phyloP scores from a whole-genome alignment of 2,329 filamentous ascomycete species.

The Exophiala alcalophila region DNA sequence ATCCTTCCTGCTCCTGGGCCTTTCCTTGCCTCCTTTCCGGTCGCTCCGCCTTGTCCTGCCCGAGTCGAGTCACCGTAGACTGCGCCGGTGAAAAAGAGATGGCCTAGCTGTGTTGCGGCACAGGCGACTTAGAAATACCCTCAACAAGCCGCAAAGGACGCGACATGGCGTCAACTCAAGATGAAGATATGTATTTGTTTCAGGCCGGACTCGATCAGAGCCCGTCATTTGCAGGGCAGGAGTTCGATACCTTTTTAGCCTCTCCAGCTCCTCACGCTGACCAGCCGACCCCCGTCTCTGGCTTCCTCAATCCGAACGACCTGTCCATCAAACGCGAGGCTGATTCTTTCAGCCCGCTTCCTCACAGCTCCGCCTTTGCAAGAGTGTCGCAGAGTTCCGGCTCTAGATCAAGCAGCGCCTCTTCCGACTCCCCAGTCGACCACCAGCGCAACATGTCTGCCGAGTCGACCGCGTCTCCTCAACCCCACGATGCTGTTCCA shows the following conservation, averaged over 20 bases:
- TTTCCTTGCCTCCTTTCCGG: not conserved
- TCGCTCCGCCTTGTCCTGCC: not conserved
- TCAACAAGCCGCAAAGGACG: not conserved
- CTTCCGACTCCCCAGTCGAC: constrained; percentile 42
- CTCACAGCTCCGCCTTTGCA: constrained; percentile 27
- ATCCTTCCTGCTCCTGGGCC: too few relatives aligned
- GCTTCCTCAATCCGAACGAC: constrained; percentile 32
- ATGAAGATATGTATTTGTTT: constrained; percentile 45
- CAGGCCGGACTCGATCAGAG: constrained; percentile 40
- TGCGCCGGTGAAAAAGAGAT: constrained; percentile 12
- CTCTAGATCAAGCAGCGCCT: constrained; percentile 44
- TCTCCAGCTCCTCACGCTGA: constrained; percentile 35
- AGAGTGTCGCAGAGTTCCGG: constrained; percentile 46
- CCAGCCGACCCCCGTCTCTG: constrained; percentile 32
- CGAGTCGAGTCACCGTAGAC: not conserved
- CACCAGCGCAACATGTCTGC: constrained; percentile 43
- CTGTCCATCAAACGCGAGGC: constrained; percentile 26
- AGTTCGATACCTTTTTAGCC: constrained; percentile 44
- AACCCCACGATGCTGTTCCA: constrained; percentile 37
- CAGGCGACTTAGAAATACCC: not conserved
- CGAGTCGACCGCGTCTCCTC: constrained; percentile 40
- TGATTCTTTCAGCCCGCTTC: constrained; percentile 31
- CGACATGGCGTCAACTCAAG: constrained; percentile 33
- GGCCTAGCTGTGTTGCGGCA: constrained; percentile 10
- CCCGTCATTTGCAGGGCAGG: constrained; percentile 38